phyloP scores from a whole-genome alignment of 2,329 filamentous ascomycete species.

The Mycosphaerelloides madeirae region DNA sequence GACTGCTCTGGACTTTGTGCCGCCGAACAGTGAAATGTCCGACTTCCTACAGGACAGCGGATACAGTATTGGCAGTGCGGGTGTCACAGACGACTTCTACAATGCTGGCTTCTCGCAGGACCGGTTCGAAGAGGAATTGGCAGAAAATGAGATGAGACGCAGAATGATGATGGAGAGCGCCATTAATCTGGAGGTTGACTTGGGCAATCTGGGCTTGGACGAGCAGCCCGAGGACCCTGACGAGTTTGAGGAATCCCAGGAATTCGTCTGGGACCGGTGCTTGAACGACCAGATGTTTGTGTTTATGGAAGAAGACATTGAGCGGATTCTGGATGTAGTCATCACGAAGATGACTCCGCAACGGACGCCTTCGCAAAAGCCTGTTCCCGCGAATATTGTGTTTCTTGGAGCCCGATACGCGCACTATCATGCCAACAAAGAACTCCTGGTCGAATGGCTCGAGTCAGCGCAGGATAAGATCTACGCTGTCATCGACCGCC shows the following conservation, averaged over 20 bases:
- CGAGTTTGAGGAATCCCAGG: constrained; percentile 82
- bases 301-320: constrained; percentile 90
- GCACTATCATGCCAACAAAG: constrained; percentile 87
- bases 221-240: constrained; percentile 88
- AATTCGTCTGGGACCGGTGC: constrained; percentile 93
- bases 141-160: constrained; percentile 89
- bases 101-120: constrained; percentile 87
- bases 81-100: constrained; percentile 86
- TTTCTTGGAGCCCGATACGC: constrained; percentile 94
- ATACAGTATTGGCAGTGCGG: constrained; percentile 78
- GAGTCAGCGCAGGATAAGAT: constrained; percentile 90
- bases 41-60: constrained; percentile 93
- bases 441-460: constrained; percentile 75
- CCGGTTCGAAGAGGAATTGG: constrained; percentile 93
- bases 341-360: constrained; percentile 98
- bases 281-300: constrained; percentile 99
- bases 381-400: constrained; percentile 93
- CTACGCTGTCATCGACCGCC: constrained; percentile 88
- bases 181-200: constrained; percentile 89
- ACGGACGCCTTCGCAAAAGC: constrained; percentile 92
- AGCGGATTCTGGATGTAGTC: constrained; percentile 87
- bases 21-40: constrained; percentile 92
- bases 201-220: constrained; percentile 92
- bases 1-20: constrained; percentile 92
- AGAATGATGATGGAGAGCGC: constrained; percentile 99